A percentile compares a stretch with the other conserved stretches of the same genome.
These are phyloP conservation scores for Cronartium quercuum DNA, from an alignment of 1,284 basidiomycete genomes.

Conservation along the genomic window DNA sequence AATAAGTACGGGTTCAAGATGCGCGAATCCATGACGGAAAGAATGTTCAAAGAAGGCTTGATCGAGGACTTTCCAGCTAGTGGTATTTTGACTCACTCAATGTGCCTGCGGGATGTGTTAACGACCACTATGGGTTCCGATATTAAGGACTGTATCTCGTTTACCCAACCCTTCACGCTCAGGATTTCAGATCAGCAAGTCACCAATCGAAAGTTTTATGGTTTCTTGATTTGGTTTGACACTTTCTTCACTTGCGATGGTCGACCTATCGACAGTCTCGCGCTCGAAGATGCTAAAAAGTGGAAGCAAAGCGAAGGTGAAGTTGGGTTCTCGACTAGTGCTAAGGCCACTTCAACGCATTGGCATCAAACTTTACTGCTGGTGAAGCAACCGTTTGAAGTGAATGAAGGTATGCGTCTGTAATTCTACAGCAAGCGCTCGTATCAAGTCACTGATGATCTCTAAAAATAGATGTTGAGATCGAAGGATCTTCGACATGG, in stretches of 20 bases:
- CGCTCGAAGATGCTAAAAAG: constrained; percentile 21
- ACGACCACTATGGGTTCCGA: not conserved
- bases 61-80: not conserved
- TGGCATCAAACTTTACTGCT: constrained; percentile 96
- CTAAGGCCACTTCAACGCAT: constrained; percentile 79
- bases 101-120: not conserved
- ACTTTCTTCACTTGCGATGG: constrained; percentile 72
- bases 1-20: constrained; percentile 2
- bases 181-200: not conserved
- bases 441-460: constrained; percentile 2
- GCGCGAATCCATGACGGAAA: not conserved
- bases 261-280: constrained; percentile 48
- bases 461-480: not conserved
- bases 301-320: constrained; percentile 52
- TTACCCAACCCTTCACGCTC: not conserved
- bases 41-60: not conserved
- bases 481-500: not conserved
- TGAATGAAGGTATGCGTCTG: constrained; percentile 60
- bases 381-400: constrained; percentile 68
- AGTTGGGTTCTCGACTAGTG: constrained; percentile 86
- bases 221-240: constrained; percentile 89
- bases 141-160: not conserved
- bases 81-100: not conserved
- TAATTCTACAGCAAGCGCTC: not conserved
- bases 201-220: constrained; percentile 57